These are phyloP conservation scores for Nitzschia putrida DNA, from an alignment of 108 stramenopile species.

Conservation along the genomic window DNA sequence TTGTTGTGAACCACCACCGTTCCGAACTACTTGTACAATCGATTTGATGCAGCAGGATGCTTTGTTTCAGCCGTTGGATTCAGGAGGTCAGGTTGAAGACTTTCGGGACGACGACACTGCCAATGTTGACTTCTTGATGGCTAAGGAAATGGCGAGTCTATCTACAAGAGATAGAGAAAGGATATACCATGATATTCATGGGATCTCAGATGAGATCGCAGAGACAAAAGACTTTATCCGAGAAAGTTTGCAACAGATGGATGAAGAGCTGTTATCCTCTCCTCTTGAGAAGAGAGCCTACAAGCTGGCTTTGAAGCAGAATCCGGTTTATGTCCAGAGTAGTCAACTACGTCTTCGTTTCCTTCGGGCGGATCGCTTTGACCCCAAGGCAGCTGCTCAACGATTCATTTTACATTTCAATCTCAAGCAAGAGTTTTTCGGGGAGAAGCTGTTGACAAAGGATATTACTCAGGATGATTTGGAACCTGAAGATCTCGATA, in stretches of 20 bases:
- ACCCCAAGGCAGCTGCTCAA: constrained; percentile 26
- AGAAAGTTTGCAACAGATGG: not conserved
- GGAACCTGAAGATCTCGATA: constrained; percentile 18
- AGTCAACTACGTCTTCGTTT: constrained; percentile 34
- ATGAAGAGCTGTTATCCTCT: not conserved
- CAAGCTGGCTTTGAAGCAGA: constrained; percentile 9
- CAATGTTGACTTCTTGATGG: not conserved
- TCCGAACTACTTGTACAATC: not conserved
- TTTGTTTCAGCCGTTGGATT: not conserved
- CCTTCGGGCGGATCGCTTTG: constrained; percentile 42
- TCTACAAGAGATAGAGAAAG: constrained; percentile 15
- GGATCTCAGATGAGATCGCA: not conserved
- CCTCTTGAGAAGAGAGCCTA: not conserved
- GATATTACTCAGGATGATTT: constrained; percentile 37
- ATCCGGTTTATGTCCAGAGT: constrained; percentile 27
- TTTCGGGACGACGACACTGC: not conserved
- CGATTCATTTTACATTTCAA: constrained; percentile 30
- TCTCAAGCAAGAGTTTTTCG: constrained; percentile 40
- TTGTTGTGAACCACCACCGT: not conserved
- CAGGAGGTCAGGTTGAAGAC: not conserved
- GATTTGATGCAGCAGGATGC: not conserved
- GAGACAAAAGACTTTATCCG: constrained; percentile 12
- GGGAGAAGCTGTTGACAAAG: constrained; percentile 16
- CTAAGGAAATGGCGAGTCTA: constrained; percentile 9
- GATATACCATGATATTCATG: constrained; percentile 22